A percentile compares a stretch with the other conserved stretches of the same genome.
Evolutionary conservation across 2,329 filamentous ascomycete genomes (phyloP).

Genomic region (Raffaelea albimanens): DNA sequence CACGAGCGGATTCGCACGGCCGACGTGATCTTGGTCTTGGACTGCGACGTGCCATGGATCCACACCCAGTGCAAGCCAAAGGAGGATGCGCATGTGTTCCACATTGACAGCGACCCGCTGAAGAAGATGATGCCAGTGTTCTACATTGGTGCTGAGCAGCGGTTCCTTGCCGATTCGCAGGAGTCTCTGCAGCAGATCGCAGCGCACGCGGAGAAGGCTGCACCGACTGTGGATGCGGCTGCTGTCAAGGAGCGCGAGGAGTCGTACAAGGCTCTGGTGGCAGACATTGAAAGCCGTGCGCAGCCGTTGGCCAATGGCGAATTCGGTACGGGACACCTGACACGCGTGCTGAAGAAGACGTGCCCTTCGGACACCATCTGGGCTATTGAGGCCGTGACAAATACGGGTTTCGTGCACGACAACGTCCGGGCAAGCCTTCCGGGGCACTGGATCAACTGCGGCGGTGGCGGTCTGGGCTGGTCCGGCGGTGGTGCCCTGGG

Average conservation of each 20-base stretch:
- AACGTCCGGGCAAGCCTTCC: conserved; percentile 52
- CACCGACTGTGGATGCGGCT: conserved; percentile 19
- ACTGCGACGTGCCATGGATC: conserved; percentile 92
- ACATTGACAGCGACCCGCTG: conserved; percentile 56
- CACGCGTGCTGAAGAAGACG: conserved; percentile 22
- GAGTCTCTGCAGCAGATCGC: conserved; percentile 62
- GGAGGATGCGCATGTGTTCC: conserved; percentile 45
- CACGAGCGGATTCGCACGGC: conserved; percentile 66
- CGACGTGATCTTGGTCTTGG: conserved; percentile 75
- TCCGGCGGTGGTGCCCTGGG: conserved; percentile 41
- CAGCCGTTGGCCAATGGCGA: conserved; percentile 51
- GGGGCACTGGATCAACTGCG: conserved; percentile 43
- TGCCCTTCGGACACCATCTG: conserved; percentile 52
- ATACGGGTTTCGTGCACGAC: conserved; percentile 56
- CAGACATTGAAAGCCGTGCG: conserved; percentile 43
- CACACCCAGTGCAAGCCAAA: conserved; percentile 58
- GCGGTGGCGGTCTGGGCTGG: conserved; percentile 43
- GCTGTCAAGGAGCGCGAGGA: conserved; percentile 45
- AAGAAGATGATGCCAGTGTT: conserved; percentile 67
- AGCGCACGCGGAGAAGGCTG: conserved; percentile 41
- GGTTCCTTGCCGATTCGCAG: conserved; percentile 58
- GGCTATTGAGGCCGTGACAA: conserved; percentile 66
- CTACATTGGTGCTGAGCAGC: conserved; percentile 56
- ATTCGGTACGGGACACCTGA: conserved; percentile 44
- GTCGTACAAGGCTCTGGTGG: conserved; percentile 48